Evolutionary conservation across 1,139 yeast species (phyloP).

Genomic region (Eremothecium sinecaudum): DNA sequence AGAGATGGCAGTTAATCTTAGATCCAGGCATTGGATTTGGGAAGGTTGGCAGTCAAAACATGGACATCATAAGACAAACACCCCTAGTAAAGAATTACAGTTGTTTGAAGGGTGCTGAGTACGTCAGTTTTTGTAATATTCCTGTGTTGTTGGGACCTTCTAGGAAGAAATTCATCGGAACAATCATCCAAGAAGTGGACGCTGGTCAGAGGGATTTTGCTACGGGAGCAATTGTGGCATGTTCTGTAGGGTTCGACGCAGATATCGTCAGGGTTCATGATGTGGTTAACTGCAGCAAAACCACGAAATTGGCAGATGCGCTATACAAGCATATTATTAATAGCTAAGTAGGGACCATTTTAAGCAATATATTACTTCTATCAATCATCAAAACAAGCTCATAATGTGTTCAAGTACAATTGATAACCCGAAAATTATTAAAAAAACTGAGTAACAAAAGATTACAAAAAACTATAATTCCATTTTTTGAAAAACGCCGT

Average conservation of each 20-base stretch:
- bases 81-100: constrained; percentile 48
- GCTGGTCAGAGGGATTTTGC: constrained; percentile 62
- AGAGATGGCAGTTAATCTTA: constrained; percentile 80
- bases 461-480: constrained; percentile 3
- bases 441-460: neutral
- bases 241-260: constrained; percentile 63
- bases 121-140: constrained; percentile 25
- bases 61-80: constrained; percentile 52
- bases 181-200: constrained; percentile 40
- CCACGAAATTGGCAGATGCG: constrained; percentile 66
- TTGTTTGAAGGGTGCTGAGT: constrained; percentile 17
- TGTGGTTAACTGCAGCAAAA: constrained; percentile 56
- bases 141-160: constrained; percentile 81
- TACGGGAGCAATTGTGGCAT: constrained; percentile 67
- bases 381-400: neutral
- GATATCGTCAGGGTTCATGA: constrained; percentile 90
- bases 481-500: constrained; percentile 37
- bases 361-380: no score
- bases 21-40: constrained; percentile 98
- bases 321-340: constrained; percentile 31
- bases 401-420: no score
- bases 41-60: constrained; percentile 58
- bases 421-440: constrained; percentile 3
- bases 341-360: neutral
- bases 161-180: constrained; percentile 77